phyloP scores from a whole-genome alignment of 495 filamentous ascomycete genomes.

The Penicillium cosmopolitanum region DNA sequence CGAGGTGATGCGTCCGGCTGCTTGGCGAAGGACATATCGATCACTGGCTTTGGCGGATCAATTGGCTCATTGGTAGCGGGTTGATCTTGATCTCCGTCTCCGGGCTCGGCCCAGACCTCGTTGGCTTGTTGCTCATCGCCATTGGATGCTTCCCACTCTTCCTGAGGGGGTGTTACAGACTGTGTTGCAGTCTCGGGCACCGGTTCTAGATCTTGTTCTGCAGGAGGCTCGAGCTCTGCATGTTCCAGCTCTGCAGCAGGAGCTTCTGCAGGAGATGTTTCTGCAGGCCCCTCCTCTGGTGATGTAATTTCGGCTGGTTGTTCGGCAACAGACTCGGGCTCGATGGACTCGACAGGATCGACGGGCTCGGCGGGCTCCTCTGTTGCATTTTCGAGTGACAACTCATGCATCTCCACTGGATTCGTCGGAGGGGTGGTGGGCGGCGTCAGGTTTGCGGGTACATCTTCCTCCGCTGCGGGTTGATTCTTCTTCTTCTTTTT shows the following conservation, averaged over 20 bases:
- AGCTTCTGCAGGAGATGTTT: constrained; percentile 2
- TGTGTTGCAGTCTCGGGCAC: not conserved
- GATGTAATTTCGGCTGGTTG: not conserved
- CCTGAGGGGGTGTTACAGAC: not conserved
- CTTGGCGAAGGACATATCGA: constrained; percentile 50
- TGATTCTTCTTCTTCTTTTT: constrained; percentile 8
- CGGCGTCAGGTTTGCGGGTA: constrained; percentile 39
- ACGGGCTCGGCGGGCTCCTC: constrained; percentile 16
- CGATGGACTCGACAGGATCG: not conserved
- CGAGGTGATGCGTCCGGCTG: constrained; percentile 35
- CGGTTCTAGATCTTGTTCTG: constrained; percentile 2
- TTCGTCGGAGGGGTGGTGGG: constrained; percentile 49
- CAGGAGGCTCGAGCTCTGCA: not conserved
- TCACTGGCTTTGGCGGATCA: constrained; percentile 32
- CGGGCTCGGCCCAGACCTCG: constrained; percentile 6
- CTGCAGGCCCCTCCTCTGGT: constrained; percentile 1
- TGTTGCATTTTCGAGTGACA: constrained; percentile 13
- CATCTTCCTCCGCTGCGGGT: constrained; percentile 19
- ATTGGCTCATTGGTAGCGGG: constrained; percentile 1
- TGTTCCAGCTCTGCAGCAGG: constrained; percentile 1
- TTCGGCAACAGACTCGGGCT: not conserved
- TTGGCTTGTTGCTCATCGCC: not conserved
- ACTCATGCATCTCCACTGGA: constrained; percentile 18
- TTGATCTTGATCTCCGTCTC: constrained; percentile 5
- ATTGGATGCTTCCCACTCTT: not conserved